Evolutionary conservation across 2,329 filamentous ascomycete genomes (phyloP), one percentile per base, ranked within the genome.

Genomic region (Aaosphaeria arxii): DNA sequence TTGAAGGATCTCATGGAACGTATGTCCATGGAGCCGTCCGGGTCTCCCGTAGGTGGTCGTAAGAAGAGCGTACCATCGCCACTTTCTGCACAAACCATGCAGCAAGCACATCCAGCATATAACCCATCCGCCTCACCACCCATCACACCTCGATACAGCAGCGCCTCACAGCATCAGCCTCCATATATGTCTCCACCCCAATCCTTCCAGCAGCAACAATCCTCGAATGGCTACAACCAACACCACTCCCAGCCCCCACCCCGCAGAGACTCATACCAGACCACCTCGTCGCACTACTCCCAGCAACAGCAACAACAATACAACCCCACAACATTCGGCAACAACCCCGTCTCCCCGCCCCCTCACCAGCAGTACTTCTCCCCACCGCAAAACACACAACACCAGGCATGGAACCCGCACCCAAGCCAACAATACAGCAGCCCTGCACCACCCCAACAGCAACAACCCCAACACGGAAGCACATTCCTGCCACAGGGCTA

Each of bases 1-100:
- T 74, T 99, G 47, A 85, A 89, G 48, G 88, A 88, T 39, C 76
- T 99, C 38, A 97, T 99, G 94, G 91, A 96, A 64, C 84, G 91
- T 46, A 92, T 97, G 84, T 91, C 91, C 1, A 87, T 96, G 73
- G 89, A 92, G 36, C 66, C 68, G 7, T 69, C 68, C 1, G 55
- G 55, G 6, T 67, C 66, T 1, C 67, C 67, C 6, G 59, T 65
- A 7, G 50, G 58, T 40, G 43, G 33, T 7, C 59, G 59, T 32
- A 65, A 64, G 48, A 67, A 65, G 50, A 64, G 60, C 43, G 67
- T 73, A n/a, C 74, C 73, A 11, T 62, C 71, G 6, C 71, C 74
- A 3, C 57, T 76, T 0, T 63, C 63, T 4, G 61, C 62, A 3
- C 58, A 57, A 11, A 53, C 46, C 9, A 41, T 53, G 33, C 55